A percentile compares a stretch with the other conserved stretches of the same genome.
These are phyloP conservation scores for Prorocentrum cordatum DNA, from an alignment of 169 alveolate genomes.

Conservation along the genomic window DNA sequence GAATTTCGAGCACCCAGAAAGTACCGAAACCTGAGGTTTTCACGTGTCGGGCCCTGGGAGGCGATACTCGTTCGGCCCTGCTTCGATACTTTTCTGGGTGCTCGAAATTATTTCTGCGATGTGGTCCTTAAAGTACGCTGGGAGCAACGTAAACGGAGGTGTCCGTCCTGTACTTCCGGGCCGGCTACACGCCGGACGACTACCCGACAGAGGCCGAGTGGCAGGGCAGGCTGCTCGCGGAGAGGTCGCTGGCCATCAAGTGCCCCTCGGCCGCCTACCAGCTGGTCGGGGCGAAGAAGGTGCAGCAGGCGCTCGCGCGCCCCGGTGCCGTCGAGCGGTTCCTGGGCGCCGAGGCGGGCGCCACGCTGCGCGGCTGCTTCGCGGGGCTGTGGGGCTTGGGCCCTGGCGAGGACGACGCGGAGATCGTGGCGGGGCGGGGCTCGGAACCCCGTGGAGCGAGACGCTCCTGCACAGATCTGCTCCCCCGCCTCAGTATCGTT, in stretches of 20 bases:
- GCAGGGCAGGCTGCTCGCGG: not conserved
- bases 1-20: not conserved
- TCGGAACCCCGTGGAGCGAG: too few relatives aligned
- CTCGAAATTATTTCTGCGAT: too few relatives aligned
- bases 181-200: slow-evolving; percentile 11
- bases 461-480: too few relatives aligned
- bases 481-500: too few relatives aligned
- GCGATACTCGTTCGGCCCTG: not conserved
- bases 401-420: slow-evolving; percentile 12
- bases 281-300: slow-evolving; percentile 59
- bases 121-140: too few relatives aligned
- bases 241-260: slow-evolving; percentile 16
- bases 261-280: slow-evolving; percentile 55
- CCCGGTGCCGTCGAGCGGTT: slow-evolving; percentile 47
- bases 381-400: slow-evolving; percentile 60
- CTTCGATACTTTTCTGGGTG: not conserved
- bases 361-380: slow-evolving; percentile 37
- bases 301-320: slow-evolving; percentile 30
- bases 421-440: not conserved
- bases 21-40: not conserved
- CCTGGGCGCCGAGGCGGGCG: not conserved
- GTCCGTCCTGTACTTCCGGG: not conserved
- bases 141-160: too few relatives aligned
- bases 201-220: not conserved
- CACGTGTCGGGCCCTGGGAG: not conserved